Conservation (phyloP, 805 yeast genomes). For the Hanseniaspora nectarophila region DNA sequence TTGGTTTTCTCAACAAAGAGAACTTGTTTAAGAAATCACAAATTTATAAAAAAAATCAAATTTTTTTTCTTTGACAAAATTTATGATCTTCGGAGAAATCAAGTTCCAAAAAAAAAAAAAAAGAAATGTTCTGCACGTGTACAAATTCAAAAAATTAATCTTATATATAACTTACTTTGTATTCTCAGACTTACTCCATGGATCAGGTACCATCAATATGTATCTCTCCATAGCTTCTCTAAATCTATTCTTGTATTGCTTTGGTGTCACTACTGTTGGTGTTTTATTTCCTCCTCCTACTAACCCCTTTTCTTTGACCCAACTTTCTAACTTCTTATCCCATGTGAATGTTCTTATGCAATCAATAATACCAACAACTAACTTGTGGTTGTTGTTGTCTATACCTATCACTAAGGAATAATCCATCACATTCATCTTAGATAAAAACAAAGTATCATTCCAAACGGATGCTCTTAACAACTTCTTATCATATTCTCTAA, state of each 20-base stretch:
- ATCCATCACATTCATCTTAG: conserved; percentile 98
- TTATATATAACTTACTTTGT: background rate
- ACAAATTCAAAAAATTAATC: too few species aligned
- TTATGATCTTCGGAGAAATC: background rate
- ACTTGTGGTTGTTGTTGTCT: conserved; percentile 50
- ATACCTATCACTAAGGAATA: conserved; percentile 91
- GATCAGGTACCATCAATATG: conserved; percentile 85
- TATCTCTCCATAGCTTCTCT: conserved; percentile 97
- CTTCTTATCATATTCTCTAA: conserved; percentile 81
- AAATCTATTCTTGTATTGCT: conserved; percentile 85
- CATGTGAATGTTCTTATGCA: conserved; percentile 93
- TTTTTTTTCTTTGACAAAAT: background rate
- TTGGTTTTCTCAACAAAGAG: too few species aligned
- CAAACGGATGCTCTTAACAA: conserved; percentile 76
- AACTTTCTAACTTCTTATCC: conserved; percentile 95
- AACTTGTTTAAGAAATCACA: too few species aligned
- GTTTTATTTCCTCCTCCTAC: conserved; percentile 82
- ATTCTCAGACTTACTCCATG: conserved; percentile 32
- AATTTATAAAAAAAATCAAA: background rate
- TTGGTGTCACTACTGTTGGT: conserved; percentile 95
- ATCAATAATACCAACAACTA: conserved; percentile 88
- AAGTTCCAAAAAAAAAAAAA: background rate
- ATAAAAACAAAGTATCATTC: conserved; percentile 87
- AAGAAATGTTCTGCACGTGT: background rate
- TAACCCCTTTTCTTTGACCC: conserved; percentile 93